Percentiles rank a stretch among this genome's conserved stretches.
Conservation (phyloP, 805 yeast species). For the Wickerhamomyces queroliae region DNA sequence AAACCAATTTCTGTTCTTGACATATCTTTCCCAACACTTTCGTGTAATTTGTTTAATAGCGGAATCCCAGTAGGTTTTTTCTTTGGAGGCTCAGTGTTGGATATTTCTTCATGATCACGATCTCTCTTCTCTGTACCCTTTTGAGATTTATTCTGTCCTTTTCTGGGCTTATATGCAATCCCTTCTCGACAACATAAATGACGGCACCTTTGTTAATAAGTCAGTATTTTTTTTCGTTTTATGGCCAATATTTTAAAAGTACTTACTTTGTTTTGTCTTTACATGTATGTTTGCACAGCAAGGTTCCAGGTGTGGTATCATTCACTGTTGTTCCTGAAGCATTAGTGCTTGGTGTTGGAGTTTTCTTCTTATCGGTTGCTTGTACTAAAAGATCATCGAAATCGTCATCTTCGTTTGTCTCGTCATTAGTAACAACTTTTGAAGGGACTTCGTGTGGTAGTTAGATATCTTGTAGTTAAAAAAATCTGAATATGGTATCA, state of each 20-base stretch:
- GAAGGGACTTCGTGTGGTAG: no score
- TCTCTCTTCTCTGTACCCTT: not conserved
- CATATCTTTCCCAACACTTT: not conserved
- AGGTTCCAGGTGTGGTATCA: no score
- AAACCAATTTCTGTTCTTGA: not conserved
- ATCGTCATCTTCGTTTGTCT: slow-evolving; percentile 19
- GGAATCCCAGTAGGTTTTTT: not conserved
- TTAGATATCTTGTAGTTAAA: slow-evolving; percentile 9
- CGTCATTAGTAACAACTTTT: slow-evolving; percentile 19
- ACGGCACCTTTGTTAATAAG: slow-evolving; percentile 31
- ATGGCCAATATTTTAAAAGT: not conserved
- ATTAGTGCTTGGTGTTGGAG: not conserved
- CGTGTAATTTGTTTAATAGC: not conserved
- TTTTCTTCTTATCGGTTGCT: slow-evolving; percentile 7
- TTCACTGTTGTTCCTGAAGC: slow-evolving; percentile 22
- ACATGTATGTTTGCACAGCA: slow-evolving; percentile 36
- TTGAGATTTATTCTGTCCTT: not conserved
- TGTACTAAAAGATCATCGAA: slow-evolving; percentile 25
- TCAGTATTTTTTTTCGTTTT: slow-evolving; percentile 4
- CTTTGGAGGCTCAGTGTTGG: not conserved
- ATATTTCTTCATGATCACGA: not conserved
- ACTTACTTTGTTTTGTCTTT: slow-evolving; percentile 25
- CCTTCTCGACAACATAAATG: slow-evolving; percentile 46
- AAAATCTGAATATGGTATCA: slow-evolving; percentile 5
- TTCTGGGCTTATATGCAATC: slow-evolving; percentile 16